Evolutionary conservation across 1,139 yeast genomes (phyloP).

Genomic region (Geotrichum histeridarum): DNA sequence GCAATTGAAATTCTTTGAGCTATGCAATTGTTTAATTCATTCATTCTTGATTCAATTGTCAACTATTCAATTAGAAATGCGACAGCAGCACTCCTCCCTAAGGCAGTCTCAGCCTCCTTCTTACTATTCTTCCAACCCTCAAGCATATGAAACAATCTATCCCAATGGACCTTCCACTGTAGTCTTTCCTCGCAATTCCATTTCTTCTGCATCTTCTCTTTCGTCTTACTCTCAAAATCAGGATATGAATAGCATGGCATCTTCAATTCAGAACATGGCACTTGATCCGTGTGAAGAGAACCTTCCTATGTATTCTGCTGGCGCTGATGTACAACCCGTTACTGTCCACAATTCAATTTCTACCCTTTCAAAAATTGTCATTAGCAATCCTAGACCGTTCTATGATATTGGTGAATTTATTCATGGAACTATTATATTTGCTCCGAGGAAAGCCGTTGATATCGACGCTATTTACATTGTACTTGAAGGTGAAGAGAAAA

Average conservation of each 20-base stretch:
- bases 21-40: too few relatives aligned
- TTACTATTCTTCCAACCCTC: too few relatives aligned
- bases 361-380: neutral
- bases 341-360: neutral
- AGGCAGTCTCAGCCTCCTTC: too few relatives aligned
- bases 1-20: too few relatives aligned
- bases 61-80: too few relatives aligned
- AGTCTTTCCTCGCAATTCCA: neutral
- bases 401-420: slow-evolving; percentile 8
- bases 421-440: neutral
- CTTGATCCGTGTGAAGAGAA: neutral
- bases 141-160: too few relatives aligned
- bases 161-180: too few relatives aligned
- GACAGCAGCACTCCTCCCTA: too few relatives aligned
- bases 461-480: neutral
- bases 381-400: neutral
- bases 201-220: neutral
- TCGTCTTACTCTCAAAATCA: neutral
- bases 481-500: slow-evolving; percentile 2
- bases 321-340: slow-evolving; percentile 4
- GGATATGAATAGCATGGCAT: neutral
- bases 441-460: neutral
- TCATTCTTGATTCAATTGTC: too few relatives aligned
- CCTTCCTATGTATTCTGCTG: slow-evolving; percentile 6
- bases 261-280: neutral